Evolutionary conservation across 441 rosid species (phyloP).

Genomic region (Gossypium aridum): DNA sequence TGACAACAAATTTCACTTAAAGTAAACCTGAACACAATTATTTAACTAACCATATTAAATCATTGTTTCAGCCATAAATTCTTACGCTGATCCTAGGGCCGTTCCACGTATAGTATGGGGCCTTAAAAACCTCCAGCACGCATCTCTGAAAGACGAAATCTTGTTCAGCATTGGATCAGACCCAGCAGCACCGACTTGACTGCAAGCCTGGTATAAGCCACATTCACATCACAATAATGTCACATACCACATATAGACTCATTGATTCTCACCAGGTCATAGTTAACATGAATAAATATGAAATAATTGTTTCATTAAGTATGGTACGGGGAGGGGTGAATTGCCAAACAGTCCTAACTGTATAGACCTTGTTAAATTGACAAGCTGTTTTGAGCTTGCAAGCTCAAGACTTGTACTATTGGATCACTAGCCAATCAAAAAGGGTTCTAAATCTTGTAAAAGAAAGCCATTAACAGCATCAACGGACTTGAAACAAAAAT

Average conservation of each 20-base stretch:
- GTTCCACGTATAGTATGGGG: constrained; percentile 97
- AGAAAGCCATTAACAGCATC: background rate
- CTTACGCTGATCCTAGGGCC: constrained; percentile 74
- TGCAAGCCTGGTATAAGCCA: constrained; percentile 59
- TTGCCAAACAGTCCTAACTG: background rate
- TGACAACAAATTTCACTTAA: constrained; percentile 15
- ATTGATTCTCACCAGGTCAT: background rate
- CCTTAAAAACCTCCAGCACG: constrained; percentile 95
- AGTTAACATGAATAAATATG: background rate
- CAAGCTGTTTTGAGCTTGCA: background rate
- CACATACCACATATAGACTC: background rate
- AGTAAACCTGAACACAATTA: constrained; percentile 2
- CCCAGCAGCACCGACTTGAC: constrained; percentile 70
- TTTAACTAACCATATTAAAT: constrained; percentile 5
- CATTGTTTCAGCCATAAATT: constrained; percentile 5
- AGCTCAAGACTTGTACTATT: background rate
- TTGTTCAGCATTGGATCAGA: constrained; percentile 59
- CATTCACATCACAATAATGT: constrained; percentile 30
- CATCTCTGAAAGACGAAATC: constrained; percentile 59
- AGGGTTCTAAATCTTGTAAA: background rate
- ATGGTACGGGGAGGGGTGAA: background rate
- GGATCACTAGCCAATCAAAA: background rate
- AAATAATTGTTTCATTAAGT: background rate
- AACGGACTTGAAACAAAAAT: background rate
- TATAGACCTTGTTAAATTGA: background rate